Base-by-base conservation (phyloP, 441 rosid genomes). In the Corymbia citriodora region DNA sequence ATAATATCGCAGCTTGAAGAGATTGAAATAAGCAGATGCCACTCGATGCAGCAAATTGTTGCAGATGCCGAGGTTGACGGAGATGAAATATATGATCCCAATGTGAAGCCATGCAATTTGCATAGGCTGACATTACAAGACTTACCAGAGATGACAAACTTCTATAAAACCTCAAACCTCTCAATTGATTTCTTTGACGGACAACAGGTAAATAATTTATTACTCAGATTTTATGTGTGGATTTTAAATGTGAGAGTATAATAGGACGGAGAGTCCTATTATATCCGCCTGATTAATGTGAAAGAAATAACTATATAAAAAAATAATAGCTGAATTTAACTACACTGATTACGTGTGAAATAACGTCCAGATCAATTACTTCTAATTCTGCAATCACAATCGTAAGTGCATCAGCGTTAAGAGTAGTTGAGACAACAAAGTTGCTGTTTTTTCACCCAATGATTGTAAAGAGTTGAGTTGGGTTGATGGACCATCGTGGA, bases 41-140 rank as follows among this genome's bases (percentile, higher is more conserved):
- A 72, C 9, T 36, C 3, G 49, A 2, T 72, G 50, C 49, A 72
- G 1, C 82, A 72, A 0, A 72, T 72, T 72, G 15, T 72, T 0
- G 49, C 0, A 72, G 0, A 15, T 36, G 82, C 9, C 0, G 16
- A 72, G 8, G 15, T 49, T 5, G 82, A 36, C 0, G 15, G 15
- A 36, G 15, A 72, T 36, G 29, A 72, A 19, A 72, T 72, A 36
- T 49, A 72, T 72, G 27, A 72, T 72, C 1, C 0, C 1, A 3
- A 72, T 0, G 15, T 72, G 4, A 72, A 16, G 2, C 19, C 49
- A 19, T 72, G 8, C 29, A 36, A 72, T 19, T 72, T 36, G 82
- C 82, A 0, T 36, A 72, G 8, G 15, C 82, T 72, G 29, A 72
- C 49, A 10, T 10, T 72, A 6, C 82, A 2, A 72, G 0, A 72